Evolutionary conservation across 805 yeast species (phyloP).

Genomic region (Dipodascopsis tothii): DNA sequence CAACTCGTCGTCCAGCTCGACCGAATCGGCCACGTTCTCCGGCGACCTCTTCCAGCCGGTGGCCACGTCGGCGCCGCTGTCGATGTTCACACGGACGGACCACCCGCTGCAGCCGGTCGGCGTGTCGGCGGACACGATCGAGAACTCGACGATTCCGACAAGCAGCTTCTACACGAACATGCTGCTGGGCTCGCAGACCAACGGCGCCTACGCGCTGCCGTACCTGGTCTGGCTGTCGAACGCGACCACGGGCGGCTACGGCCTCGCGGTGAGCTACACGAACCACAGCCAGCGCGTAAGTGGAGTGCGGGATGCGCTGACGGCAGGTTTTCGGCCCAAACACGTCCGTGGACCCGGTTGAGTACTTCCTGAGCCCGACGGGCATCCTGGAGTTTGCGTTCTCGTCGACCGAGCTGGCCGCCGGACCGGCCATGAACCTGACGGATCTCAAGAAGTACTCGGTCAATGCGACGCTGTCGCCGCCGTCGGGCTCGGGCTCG

Average conservation of each 20-base stretch:
- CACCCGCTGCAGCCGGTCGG: conserved; percentile 19
- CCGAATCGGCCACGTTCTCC: neutral
- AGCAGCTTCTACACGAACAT: conserved; percentile 70
- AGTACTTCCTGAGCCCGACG: conserved; percentile 51
- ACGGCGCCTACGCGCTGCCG: conserved; percentile 58
- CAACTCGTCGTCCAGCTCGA: neutral
- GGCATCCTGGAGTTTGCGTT: conserved; percentile 49
- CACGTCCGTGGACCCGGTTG: conserved; percentile 36
- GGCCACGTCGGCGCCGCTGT: conserved; percentile 12
- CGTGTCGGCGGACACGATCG: conserved; percentile 23
- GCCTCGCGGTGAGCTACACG: conserved; percentile 53
- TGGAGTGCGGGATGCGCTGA: conserved; percentile 27
- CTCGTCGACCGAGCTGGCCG: conserved; percentile 45
- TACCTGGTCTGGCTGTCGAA: conserved; percentile 54
- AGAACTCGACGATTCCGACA: conserved; percentile 48
- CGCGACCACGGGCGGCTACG: conserved; percentile 40
- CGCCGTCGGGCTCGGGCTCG: conserved; percentile 7
- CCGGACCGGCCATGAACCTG: conserved; percentile 27
- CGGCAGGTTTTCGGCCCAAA: conserved; percentile 38
- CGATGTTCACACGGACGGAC: conserved; percentile 2
- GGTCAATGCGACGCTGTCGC: conserved; percentile 20
- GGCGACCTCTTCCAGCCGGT: conserved; percentile 15
- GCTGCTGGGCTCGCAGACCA: conserved; percentile 47
- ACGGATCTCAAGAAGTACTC: conserved; percentile 20
- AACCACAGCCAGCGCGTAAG: conserved; percentile 35